A percentile compares a stretch with the other conserved stretches of the same genome.
phyloP scores from a whole-genome alignment of 1,284 basidiomycete genomes.

The Leccinum pseudoinsigne region DNA sequence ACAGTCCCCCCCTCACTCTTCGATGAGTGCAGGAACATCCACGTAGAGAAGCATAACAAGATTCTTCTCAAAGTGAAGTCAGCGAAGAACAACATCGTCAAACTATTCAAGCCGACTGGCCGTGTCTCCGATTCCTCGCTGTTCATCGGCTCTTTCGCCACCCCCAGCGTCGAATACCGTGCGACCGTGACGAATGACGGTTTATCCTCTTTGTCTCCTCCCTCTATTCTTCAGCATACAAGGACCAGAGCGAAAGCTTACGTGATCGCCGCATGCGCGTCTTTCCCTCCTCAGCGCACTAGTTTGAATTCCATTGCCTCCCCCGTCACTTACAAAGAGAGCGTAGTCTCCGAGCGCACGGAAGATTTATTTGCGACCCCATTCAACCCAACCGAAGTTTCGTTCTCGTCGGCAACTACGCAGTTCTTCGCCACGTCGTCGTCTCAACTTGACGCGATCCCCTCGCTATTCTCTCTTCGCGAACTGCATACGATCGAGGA shows the following conservation, averaged over 20 bases:
- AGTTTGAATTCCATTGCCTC: not conserved
- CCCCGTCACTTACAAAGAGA: not conserved
- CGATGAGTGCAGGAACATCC: not conserved
- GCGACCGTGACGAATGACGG: not conserved
- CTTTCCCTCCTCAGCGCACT: not conserved
- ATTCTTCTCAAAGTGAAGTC: slow-evolving; percentile 17
- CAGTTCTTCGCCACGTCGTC: not conserved
- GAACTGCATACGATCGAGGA: slow-evolving; percentile 11
- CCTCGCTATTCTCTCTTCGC: not conserved
- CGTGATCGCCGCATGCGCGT: not conserved
- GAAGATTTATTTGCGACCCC: not conserved
- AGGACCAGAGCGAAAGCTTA: not conserved
- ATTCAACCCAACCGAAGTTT: not conserved
- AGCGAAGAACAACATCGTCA: slow-evolving; percentile 19
- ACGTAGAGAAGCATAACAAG: slow-evolving; percentile 7
- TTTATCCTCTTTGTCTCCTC: not conserved
- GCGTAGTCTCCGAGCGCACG: not conserved
- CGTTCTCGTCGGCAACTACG: not conserved
- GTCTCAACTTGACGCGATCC: not conserved
- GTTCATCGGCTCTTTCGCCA: not conserved
- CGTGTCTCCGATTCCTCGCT: not conserved
- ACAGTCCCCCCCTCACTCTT: slow-evolving; percentile 1
- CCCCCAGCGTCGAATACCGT: not conserved
- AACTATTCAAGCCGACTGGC: slow-evolving; percentile 17
- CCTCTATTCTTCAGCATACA: not conserved